Evolutionary conservation across 139 green algal genomes (phyloP).

Genomic region (Chlamydomonas incerta): DNA sequence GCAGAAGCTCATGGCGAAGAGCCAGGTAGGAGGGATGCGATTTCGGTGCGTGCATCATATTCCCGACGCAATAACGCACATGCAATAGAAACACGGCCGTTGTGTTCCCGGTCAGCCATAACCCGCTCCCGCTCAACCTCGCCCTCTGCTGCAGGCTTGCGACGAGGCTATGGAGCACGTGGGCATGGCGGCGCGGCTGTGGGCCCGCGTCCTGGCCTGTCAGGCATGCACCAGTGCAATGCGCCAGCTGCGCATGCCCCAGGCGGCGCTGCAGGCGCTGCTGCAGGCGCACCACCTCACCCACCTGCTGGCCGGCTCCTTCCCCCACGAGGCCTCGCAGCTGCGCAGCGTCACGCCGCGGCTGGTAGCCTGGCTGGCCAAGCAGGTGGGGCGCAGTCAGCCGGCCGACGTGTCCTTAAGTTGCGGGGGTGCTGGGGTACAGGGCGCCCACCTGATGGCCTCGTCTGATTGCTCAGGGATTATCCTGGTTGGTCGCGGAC

Average conservation of each 20-base stretch:
- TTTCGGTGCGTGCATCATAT: not conserved
- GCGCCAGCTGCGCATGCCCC: not conserved
- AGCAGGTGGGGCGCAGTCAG: not conserved
- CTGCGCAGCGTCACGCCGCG: no score
- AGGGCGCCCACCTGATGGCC: no score
- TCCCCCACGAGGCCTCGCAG: not conserved
- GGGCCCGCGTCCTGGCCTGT: not conserved
- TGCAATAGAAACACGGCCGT: no score
- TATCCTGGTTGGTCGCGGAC: no score
- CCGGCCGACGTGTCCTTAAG: no score
- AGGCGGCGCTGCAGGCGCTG: not conserved
- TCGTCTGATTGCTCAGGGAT: no score
- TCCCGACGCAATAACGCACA: not conserved
- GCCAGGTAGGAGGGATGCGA: no score
- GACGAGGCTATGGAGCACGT: not conserved
- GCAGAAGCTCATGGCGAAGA: not conserved
- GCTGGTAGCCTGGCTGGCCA: not conserved
- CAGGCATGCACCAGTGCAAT: not conserved
- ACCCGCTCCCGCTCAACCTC: no score
- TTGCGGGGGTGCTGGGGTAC: no score
- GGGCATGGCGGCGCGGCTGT: not conserved
- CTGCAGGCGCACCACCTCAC: constrained; percentile 33
- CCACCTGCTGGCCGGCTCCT: not conserved
- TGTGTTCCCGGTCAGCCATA: no score
- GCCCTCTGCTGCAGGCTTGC: no score